These are phyloP conservation scores for Saccharomycopsis fermentans DNA, from an alignment of 805 yeast species.

Conservation along the genomic window DNA sequence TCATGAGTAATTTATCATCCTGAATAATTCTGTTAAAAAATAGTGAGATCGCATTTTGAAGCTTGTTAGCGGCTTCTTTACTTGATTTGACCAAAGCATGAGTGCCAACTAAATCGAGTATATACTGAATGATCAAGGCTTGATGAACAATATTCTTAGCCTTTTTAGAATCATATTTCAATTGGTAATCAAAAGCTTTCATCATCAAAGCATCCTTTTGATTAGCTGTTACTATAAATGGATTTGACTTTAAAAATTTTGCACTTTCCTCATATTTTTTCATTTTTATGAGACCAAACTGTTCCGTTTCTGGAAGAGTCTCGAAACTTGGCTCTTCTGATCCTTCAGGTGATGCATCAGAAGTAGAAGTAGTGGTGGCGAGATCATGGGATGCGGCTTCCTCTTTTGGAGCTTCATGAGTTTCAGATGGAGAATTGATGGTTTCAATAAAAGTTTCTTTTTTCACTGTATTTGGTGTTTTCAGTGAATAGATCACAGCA, in stretches of 20 bases:
- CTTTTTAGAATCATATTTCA: constrained; percentile 43
- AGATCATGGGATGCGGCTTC: constrained; percentile 12
- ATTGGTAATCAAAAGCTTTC: constrained; percentile 81
- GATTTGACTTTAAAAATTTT: constrained; percentile 40
- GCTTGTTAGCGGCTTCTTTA: neutral
- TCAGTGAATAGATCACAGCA: constrained; percentile 37
- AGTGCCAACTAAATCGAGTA: constrained; percentile 34
- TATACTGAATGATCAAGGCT: constrained; percentile 69
- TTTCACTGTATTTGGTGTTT: constrained; percentile 23
- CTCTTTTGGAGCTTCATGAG: neutral
- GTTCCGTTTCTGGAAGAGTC: constrained; percentile 51
- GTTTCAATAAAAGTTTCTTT: constrained; percentile 25
- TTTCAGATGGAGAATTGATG: constrained; percentile 22
- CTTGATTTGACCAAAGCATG: neutral
- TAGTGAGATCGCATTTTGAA: constrained; percentile 37
- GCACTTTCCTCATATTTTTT: constrained; percentile 41
- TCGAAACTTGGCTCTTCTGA: constrained; percentile 37
- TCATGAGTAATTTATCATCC: constrained; percentile 43
- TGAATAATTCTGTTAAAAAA: constrained; percentile 65
- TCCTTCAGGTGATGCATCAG: constrained; percentile 15
- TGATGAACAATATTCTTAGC: constrained; percentile 70
- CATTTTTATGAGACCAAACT: constrained; percentile 49
- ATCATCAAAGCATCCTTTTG: constrained; percentile 89
- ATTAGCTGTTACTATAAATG: constrained; percentile 62
- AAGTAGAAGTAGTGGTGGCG: constrained; percentile 8